Evolutionary conservation across 148 eudicot genomes (phyloP).

Genomic region (Agrostemma githago): DNA sequence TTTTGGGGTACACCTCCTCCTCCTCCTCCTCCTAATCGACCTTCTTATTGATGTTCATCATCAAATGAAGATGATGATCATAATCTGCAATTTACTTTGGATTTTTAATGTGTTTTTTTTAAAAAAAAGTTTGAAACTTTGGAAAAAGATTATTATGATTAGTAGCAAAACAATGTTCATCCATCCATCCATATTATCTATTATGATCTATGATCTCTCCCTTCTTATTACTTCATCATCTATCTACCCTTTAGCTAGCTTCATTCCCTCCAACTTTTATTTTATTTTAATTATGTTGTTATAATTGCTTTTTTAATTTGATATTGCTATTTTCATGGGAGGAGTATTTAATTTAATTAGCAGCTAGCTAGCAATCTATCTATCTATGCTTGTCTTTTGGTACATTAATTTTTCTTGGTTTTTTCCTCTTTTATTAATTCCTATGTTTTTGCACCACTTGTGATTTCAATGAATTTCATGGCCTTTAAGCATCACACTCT

Average conservation of each 20-base stretch:
- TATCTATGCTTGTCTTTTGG: slow-evolving; percentile 10
- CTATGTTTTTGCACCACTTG: slow-evolving; percentile 8
- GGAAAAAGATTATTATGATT: slow-evolving; percentile 1
- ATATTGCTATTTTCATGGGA: neutral
- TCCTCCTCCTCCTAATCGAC: slow-evolving; percentile 15
- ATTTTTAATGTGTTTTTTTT: slow-evolving; percentile 7
- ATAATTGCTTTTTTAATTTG: too few relatives aligned
- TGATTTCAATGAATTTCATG: slow-evolving; percentile 14
- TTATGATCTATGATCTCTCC: too few relatives aligned
- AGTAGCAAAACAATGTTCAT: neutral
- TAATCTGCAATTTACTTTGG: slow-evolving; percentile 3
- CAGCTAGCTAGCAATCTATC: neutral
- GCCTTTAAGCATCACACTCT: neutral
- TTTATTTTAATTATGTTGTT: neutral
- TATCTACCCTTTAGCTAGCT: neutral
- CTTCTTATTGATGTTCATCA: slow-evolving; percentile 24
- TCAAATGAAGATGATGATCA: neutral
- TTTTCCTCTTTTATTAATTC: neutral
- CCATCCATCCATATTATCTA: neutral
- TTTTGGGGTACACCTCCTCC: slow-evolving; percentile 26
- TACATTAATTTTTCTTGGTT: slow-evolving; percentile 10
- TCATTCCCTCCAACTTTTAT: neutral
- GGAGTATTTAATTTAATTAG: neutral
- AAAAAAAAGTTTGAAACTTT: slow-evolving; percentile 14
- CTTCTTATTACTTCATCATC: neutral